These are phyloP conservation scores for Corymbia calophylla DNA, from an alignment of 441 rosid genomes.

Conservation along the genomic window DNA sequence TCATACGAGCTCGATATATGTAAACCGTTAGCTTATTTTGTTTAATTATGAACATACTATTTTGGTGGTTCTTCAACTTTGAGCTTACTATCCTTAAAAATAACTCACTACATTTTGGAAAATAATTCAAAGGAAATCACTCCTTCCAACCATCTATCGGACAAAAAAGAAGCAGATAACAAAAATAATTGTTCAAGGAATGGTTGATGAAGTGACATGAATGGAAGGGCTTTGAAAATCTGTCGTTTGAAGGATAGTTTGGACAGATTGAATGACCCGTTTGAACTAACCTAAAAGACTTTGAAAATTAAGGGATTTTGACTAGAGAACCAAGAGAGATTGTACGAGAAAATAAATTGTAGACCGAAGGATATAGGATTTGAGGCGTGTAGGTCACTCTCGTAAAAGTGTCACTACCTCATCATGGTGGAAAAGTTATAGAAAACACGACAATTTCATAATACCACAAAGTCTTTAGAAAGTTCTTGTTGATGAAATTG, in stretches of 20 bases:
- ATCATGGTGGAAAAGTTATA: no score
- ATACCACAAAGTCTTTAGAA: neutral
- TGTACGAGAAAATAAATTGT: neutral
- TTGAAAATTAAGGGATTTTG: neutral
- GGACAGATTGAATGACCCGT: neutral
- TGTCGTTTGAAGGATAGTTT: neutral
- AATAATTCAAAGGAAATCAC: neutral
- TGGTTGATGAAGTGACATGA: neutral
- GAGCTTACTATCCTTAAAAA: neutral
- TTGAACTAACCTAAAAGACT: neutral
- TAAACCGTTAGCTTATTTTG: neutral
- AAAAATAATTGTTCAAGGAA: neutral
- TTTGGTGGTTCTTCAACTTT: no score
- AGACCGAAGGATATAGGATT: neutral
- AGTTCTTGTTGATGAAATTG: neutral
- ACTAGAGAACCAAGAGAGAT: neutral
- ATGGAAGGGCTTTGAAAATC: neutral
- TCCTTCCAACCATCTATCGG: neutral
- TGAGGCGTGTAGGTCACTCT: neutral
- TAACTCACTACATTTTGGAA: neutral
- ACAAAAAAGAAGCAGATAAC: neutral
- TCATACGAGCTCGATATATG: neutral
- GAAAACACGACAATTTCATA: no score
- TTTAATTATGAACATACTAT: neutral
- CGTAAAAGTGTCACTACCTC: no score